Evolutionary conservation across 768 basidiomycete genomes (phyloP).

Genomic region (Pulveroboletus sp.): DNA sequence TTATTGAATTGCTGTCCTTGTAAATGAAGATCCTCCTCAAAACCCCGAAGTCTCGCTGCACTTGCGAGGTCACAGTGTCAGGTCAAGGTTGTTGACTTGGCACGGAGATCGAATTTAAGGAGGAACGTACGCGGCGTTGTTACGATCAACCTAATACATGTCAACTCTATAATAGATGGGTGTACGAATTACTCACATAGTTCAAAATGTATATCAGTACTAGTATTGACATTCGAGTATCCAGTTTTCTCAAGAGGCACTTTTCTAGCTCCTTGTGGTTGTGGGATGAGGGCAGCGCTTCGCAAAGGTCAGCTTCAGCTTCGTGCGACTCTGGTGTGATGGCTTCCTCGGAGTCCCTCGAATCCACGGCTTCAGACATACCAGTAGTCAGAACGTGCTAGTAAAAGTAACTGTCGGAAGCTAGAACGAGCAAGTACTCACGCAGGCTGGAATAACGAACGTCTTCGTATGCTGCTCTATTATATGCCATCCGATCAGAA

Average conservation of each 20-base stretch:
- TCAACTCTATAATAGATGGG: not conserved
- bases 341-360: conserved; percentile 8
- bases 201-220: conserved; percentile 36
- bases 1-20: conserved; percentile 63
- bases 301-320: not conserved
- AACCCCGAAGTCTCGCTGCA: conserved; percentile 69
- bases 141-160: conserved; percentile 57
- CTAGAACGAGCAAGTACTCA: conserved; percentile 8
- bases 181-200: conserved; percentile 24
- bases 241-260: conserved; percentile 38
- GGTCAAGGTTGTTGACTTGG: not conserved
- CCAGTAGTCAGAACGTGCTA: not conserved
- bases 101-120: not conserved
- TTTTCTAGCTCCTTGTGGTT: conserved; percentile 39
- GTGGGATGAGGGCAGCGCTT: not conserved
- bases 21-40: conserved; percentile 65
- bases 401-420: not conserved
- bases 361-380: not conserved
- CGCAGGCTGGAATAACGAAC: conserved; percentile 14
- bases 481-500: conserved; percentile 7
- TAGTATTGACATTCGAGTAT: conserved; percentile 34
- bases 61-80: conserved; percentile 32
- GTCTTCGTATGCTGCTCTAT: conserved; percentile 1
- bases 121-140: conserved; percentile 57
- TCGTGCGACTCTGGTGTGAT: not conserved